Base-by-base conservation (phyloP, 495 filamentous ascomycete species). In the Annulohypoxylon maeteangense region DNA sequence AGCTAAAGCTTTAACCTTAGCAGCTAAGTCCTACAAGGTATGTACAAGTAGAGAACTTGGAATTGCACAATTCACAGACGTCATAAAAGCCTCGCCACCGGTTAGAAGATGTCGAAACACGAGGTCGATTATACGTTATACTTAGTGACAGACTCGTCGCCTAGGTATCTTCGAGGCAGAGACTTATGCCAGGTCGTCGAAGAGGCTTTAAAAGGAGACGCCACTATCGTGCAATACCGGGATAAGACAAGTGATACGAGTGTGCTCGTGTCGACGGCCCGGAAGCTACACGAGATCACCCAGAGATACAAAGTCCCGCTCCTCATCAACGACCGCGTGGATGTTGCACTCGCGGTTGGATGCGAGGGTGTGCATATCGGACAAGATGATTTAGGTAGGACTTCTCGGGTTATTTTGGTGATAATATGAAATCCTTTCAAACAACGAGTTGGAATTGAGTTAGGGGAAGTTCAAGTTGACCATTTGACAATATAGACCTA, bases 321-420 rank as follows among this genome's bases (percentile, higher is more conserved):
- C 53, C 81, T 99, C 38, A 94, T 99, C 81, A 98, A 99, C 77
- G 95, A 99, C 79, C 91, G 94, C n/a, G 86, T 97, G 4, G 94
- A 97, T 81, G 92, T 99, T 16, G 94, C 93, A 22, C 83, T 95
- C 27, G 95, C 93, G 14, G 87, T 92, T 45, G 91, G 89, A 5
- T 94, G 90, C 40, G 95, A 97, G 77, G 95, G 95, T 47, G 92
- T 97, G 12, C 95, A 99, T 78, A 85, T 99, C 42, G 95, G 95
- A 31, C 95, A 97, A 79, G 93, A 97, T 86, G 95, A 99, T 80
- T 90, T 97, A 83, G 86, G 92, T 93, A 79, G 60, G 86, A 76
- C 27, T 25, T 45, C 16, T 56, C 20, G 20, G 60, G 47, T 60
- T 34, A 10, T 12, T 64, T n/a, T n/a, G n/a, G 36, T 23, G 31